A percentile compares a stretch with the other conserved stretches of the same genome.
Evolutionary conservation across 140 eudicot species (phyloP).

Genomic region (Cichorium intybus): DNA sequence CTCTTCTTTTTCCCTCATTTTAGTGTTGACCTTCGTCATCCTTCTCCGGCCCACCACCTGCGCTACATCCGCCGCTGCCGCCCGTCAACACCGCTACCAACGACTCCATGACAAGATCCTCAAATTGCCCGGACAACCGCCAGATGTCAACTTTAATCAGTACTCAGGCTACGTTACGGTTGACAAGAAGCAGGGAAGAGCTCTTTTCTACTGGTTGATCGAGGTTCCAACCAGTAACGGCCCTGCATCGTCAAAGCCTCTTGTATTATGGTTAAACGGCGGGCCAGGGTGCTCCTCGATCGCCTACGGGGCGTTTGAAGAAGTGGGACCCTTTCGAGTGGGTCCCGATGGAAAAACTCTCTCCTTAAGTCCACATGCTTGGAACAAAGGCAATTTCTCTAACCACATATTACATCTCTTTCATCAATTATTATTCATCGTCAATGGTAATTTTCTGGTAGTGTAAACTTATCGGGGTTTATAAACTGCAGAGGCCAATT

Average conservation of each 20-base stretch:
- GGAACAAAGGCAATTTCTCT: slow-evolving; percentile 60
- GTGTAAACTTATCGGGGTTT: background rate
- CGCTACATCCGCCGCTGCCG: slow-evolving; percentile 18
- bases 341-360: slow-evolving; percentile 59
- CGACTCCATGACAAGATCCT: slow-evolving; percentile 46
- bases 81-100: slow-evolving; percentile 30
- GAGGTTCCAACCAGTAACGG: slow-evolving; percentile 39
- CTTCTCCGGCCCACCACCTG: slow-evolving; percentile 26
- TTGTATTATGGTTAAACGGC: slow-evolving; percentile 74
- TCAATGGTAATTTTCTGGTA: background rate
- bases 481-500: slow-evolving; percentile 59
- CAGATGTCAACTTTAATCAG: slow-evolving; percentile 46
- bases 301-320: slow-evolving; percentile 74
- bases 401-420: background rate
- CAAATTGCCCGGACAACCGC: slow-evolving; percentile 59
- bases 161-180: slow-evolving; percentile 66
- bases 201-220: slow-evolving; percentile 61
- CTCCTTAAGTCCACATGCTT: slow-evolving; percentile 51
- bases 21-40: slow-evolving; percentile 26
- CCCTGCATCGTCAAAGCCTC: slow-evolving; percentile 59
- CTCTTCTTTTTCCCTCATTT: slow-evolving; percentile 13
- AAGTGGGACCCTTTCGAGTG: slow-evolving; percentile 72
- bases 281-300: slow-evolving; percentile 82
- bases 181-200: slow-evolving; percentile 49
- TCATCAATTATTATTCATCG: background rate